These are phyloP conservation scores for Carex myosuroides DNA, from an alignment of 176 grass and related monocot species.

Conservation along the genomic window DNA sequence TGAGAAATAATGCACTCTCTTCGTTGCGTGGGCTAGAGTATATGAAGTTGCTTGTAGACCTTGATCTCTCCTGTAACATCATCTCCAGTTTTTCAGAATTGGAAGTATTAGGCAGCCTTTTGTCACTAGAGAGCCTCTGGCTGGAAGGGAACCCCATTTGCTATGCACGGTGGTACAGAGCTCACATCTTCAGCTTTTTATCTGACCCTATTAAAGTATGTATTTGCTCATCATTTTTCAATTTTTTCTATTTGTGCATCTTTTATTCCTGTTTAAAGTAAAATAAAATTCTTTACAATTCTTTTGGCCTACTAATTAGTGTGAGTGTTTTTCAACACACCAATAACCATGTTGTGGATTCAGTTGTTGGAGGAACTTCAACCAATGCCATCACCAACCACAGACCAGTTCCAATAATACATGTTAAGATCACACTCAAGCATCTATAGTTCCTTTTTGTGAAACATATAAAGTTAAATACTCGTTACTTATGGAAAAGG, in stretches of 20 bases:
- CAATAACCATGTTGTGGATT: not conserved
- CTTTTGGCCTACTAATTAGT: not conserved
- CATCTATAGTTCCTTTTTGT: not conserved
- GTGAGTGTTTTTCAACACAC: not conserved
- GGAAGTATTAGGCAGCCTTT: slow-evolving; percentile 62
- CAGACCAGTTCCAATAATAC: slow-evolving; percentile 1
- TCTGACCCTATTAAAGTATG: slow-evolving; percentile 61
- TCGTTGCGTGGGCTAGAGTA: slow-evolving; percentile 74
- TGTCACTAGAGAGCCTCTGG: slow-evolving; percentile 72
- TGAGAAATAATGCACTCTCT: slow-evolving; percentile 85
- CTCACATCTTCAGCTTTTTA: slow-evolving; percentile 83
- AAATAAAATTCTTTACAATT: not conserved
- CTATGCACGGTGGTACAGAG: slow-evolving; percentile 89
- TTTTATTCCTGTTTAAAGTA: not conserved
- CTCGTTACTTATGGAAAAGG: not conserved
- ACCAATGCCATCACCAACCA: not conserved
- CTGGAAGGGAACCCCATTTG: slow-evolving; percentile 94
- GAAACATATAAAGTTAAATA: not conserved
- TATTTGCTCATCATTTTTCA: not conserved
- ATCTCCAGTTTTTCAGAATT: slow-evolving; percentile 87
- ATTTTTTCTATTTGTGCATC: not conserved
- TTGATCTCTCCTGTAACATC: slow-evolving; percentile 96
- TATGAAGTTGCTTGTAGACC: slow-evolving; percentile 69
- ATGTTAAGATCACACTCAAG: not conserved
- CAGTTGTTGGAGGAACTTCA: not conserved